Conservation (phyloP, 1,139 yeast genomes). For the Yarrowia galli region DNA sequence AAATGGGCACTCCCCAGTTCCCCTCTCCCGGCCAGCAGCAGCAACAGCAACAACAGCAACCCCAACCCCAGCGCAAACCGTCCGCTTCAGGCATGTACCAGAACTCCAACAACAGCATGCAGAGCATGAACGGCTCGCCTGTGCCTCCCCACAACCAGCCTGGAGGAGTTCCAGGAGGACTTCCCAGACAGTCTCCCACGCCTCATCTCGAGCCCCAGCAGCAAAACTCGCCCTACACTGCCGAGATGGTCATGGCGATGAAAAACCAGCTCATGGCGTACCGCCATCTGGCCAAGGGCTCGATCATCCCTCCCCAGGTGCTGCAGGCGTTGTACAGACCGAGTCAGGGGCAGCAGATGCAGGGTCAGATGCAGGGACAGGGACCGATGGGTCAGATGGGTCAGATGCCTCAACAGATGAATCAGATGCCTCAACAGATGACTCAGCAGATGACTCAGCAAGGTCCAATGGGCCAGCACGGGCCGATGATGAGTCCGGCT, state of each 20-base stretch:
- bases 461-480: too few relatives aligned
- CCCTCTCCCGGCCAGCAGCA: conserved; percentile 40
- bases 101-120: conserved; percentile 46
- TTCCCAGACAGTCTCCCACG: conserved; percentile 41
- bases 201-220: conserved; percentile 40
- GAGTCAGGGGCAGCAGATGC: too few relatives aligned
- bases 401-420: too few relatives aligned
- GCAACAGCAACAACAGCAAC: conserved; percentile 46
- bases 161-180: background rate
- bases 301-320: conserved; percentile 64
- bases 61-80: conserved; percentile 41
- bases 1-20: conserved; percentile 21
- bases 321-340: conserved; percentile 50
- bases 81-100: conserved; percentile 58
- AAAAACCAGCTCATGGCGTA: conserved; percentile 75
- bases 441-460: too few relatives aligned
- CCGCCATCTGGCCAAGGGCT: conserved; percentile 73
- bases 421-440: too few relatives aligned
- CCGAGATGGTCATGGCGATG: conserved; percentile 61
- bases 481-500: too few relatives aligned
- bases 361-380: too few relatives aligned
- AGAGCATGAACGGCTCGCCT: conserved; percentile 31
- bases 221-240: conserved; percentile 46
- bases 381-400: too few relatives aligned
- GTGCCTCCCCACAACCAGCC: conserved; percentile 41